Base-by-base conservation (phyloP, 202 grass and related monocot species). In the Schoenoplectus triqueter region DNA sequence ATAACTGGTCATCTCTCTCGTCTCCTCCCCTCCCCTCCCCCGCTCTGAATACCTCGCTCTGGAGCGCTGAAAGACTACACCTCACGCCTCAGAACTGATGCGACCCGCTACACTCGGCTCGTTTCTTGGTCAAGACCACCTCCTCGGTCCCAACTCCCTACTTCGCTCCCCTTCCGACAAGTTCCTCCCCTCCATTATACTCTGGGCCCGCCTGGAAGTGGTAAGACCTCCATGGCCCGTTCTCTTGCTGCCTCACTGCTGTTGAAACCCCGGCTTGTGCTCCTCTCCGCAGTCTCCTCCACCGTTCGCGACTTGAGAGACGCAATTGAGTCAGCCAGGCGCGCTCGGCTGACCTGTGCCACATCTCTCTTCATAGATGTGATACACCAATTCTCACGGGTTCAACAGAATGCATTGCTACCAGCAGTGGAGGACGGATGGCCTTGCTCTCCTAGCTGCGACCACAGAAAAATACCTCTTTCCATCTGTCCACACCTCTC, bases 381-480 rank as follows among this genome's bases (percentile, higher is more conserved):
- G 85, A 90, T 90, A 22, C 88, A 90, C 49, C 73, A 85, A 7
- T 90, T 87, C 57, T 90, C 88, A 5, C 76, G 85, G 31, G 78
- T 85, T 56, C 88, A 90, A 77, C 88, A 90, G 74, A 85, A 90
- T 69, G 86, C 88, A 5, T 64, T 90, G 48, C 73, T 90, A 41
- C 88, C 88, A 8, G 85, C 85, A 48, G 62, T 90, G 74, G 88
- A 90, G 75, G 81, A 87, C 7, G 88, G 88, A 4, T 74, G 85
- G 13, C 31, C 54, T 90, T 54, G 19, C 82, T 10, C 85, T 90
- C 15, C 62, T 90, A 0, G 88, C 81, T 0, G 88, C 88, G 2
- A 90, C 88, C 17, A 90, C 88, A 7, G 88, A 90, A 72, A 31
- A 90, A 90, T 54, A 85, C 88, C n/a, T 90, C 88, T 2, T 90